These are phyloP conservation scores for Solanum piurae DNA, from an alignment of 257 asterid genomes.

Conservation along the genomic window DNA sequence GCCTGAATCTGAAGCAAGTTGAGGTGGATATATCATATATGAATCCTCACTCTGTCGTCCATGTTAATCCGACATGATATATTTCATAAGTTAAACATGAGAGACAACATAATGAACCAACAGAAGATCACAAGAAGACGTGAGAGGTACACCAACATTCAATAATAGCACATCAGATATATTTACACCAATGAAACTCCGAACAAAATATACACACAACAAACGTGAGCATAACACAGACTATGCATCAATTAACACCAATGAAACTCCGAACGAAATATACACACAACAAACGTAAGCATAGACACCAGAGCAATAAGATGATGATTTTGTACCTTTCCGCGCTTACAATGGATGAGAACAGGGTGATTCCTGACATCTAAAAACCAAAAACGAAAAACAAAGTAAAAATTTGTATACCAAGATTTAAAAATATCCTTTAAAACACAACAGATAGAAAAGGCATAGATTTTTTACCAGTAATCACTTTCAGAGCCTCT, in stretches of 20 bases:
- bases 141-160: not conserved
- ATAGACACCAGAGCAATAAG: not conserved
- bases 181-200: not conserved
- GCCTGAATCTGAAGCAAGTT: not conserved
- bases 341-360: slow-evolving; percentile 39
- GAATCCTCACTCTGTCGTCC: not conserved
- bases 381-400: not conserved
- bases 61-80: not conserved
- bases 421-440: not conserved
- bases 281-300: not conserved
- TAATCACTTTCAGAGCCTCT: slow-evolving; percentile 29
- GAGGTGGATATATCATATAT: not conserved
- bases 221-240: not conserved
- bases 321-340: slow-evolving; percentile 20
- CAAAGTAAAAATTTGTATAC: not conserved
- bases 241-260: not conserved
- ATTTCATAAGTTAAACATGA: not conserved
- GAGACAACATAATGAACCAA: not conserved
- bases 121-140: not conserved
- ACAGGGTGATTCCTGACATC: slow-evolving; percentile 43
- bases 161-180: not conserved
- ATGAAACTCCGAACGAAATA: not conserved
- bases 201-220: not conserved
- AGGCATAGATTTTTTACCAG: slow-evolving; percentile 9
- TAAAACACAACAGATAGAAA: not conserved